Base-by-base conservation (phyloP, 176 grass and related monocot species). In the Zoysia japonica region DNA sequence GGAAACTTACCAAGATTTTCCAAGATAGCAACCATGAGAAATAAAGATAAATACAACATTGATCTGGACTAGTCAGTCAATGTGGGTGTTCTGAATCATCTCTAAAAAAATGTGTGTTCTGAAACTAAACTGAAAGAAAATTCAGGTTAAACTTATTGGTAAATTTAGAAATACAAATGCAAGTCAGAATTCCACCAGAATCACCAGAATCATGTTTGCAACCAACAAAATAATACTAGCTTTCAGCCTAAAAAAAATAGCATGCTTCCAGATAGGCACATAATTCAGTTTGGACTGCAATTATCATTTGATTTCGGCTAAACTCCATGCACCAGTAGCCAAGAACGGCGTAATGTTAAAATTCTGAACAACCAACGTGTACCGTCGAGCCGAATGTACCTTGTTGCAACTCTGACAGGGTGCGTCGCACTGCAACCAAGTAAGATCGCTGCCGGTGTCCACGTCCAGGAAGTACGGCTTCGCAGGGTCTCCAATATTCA, bases 391-490 rank as follows among this genome's bases (percentile, higher is more conserved):
- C 35, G 15, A 71, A 0, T 17, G 67, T 84, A 96, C 92, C 84
- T 90, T 94, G 86, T 93, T 93, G 88, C 92, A 99, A 9, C 90
- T 89, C 65, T 76, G 78, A 75, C 96, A 99, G 16, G 96, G 96
- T 3, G 92, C 92, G 51, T 99, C 88, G 47, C 96, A 99, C 61
- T 99, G 90, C 62, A 99, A 76, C 96, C 96, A 99, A 11, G 92
- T 93, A 59, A 99, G 92, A 39, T 95, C 92, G 71, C 96, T 99
- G 16, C 96, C 96, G 0, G 96, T 99, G 88, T 99, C 96, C 5
- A 99, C 86, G 47, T 99, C 96, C 38, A 99, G 67, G 76, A 86
- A 93, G 78, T 95, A 95, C 1, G 96, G 88, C 78, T 92, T 99
- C 1, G 90, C 85, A 0, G 96, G 96, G 61, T 95, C 79, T 55